Percentiles rank a stretch among this genome's conserved stretches.
These are phyloP conservation scores for Panicum miliaceum DNA, from an alignment of 176 grass and related monocot genomes.

Conservation along the genomic window DNA sequence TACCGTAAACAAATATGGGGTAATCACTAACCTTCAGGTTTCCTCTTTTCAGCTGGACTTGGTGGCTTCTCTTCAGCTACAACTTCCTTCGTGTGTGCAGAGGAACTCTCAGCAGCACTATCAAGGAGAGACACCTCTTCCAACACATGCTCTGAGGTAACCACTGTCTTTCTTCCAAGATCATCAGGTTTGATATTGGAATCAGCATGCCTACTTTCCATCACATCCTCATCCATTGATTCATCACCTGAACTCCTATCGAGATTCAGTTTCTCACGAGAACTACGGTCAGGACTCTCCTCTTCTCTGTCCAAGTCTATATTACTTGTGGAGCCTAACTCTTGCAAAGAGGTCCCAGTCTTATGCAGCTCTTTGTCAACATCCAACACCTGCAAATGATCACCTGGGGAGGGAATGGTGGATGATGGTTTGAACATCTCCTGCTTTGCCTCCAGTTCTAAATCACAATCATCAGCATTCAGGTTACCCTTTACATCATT, in stretches of 20 bases:
- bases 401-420: slow-evolving; percentile 67
- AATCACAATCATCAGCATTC: slow-evolving; percentile 98
- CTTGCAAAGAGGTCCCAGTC: slow-evolving; percentile 70
- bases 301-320: slow-evolving; percentile 60
- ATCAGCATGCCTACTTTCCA: slow-evolving; percentile 71
- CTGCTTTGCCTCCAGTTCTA: slow-evolving; percentile 96
- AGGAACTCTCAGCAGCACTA: slow-evolving; percentile 36
- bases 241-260: slow-evolving; percentile 99
- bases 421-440: slow-evolving; percentile 80
- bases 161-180: slow-evolving; percentile 47
- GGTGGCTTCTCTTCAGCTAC: slow-evolving; percentile 60
- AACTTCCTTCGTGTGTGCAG: slow-evolving; percentile 49
- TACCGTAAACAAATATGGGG: not conserved
- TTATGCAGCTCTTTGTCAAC: slow-evolving; percentile 75
- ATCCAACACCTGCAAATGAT: slow-evolving; percentile 70
- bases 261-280: slow-evolving; percentile 90
- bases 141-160: slow-evolving; percentile 51
- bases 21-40: slow-evolving; percentile 76
- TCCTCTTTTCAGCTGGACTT: slow-evolving; percentile 81
- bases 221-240: slow-evolving; percentile 91
- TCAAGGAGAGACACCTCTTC: slow-evolving; percentile 54
- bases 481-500: slow-evolving; percentile 88
- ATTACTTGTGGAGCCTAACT: slow-evolving; percentile 66
- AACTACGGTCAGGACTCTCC: slow-evolving; percentile 61
- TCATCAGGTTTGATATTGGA: slow-evolving; percentile 60